Percentiles rank a stretch among this genome's conserved stretches.
Conservation (phyloP, 345 rosid species). For the Aquilaria malaccensis region DNA sequence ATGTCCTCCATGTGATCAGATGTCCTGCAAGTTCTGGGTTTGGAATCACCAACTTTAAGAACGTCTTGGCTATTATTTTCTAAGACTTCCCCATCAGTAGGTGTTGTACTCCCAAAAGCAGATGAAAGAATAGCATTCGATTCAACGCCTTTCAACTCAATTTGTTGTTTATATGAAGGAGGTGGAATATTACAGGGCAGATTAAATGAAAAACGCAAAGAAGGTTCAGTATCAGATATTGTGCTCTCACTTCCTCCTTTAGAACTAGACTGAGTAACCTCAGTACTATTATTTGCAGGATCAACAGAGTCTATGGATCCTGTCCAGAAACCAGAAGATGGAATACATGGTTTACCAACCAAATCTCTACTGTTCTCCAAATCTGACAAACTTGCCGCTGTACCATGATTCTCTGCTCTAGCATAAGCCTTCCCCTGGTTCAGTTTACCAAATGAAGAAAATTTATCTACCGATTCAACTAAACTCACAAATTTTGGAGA, state of each 20-base stretch:
- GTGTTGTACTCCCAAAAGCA: constrained; percentile 13
- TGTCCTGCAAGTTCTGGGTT: constrained; percentile 20
- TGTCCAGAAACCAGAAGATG: constrained; percentile 57
- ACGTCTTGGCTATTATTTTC: constrained; percentile 17
- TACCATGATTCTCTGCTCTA: constrained; percentile 22
- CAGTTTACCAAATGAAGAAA: constrained; percentile 22
- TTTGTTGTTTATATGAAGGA: constrained; percentile 15
- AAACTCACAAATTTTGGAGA: constrained; percentile 72
- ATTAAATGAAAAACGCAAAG: constrained; percentile 38
- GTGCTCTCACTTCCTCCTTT: constrained; percentile 18
- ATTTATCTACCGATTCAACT: constrained; percentile 50
- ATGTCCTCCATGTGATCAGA: constrained; percentile 5
- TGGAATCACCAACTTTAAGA: constrained; percentile 13
- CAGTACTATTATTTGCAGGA: constrained; percentile 19
- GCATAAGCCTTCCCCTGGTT: constrained; percentile 23
- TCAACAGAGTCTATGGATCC: constrained; percentile 33
- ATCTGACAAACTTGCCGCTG: constrained; percentile 21
- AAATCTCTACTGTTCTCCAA: constrained; percentile 20
- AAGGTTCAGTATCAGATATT: constrained; percentile 25
- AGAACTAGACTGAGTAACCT: constrained; percentile 18
- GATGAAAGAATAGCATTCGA: constrained; percentile 25
- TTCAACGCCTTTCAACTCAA: constrained; percentile 18
- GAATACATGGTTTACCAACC: constrained; percentile 20
- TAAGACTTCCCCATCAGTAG: constrained; percentile 17
- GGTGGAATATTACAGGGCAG: constrained; percentile 18